Percentiles rank a stretch among this genome's conserved stretches.
Conservation (phyloP, 345 rosid genomes). For the Rhodamnia rubescens region DNA sequence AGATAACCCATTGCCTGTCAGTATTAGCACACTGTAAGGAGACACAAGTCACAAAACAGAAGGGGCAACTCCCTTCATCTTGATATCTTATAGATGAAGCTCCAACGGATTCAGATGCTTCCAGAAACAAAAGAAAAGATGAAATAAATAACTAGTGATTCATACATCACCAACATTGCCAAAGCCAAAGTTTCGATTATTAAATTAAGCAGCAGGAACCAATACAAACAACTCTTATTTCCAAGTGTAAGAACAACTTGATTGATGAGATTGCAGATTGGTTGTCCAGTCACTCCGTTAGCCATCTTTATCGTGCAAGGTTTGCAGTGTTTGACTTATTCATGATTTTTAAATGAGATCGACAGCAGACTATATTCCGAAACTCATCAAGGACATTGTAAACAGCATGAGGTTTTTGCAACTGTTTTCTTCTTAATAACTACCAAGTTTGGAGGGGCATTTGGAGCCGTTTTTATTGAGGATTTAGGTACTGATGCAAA, state of each 20-base stretch:
- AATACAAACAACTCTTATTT: not conserved
- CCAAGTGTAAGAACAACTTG: not conserved
- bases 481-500: not conserved
- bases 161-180: not conserved
- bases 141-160: not conserved
- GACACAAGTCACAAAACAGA: not conserved
- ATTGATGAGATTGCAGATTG: not conserved
- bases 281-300: not conserved
- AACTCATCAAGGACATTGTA: not conserved
- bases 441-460: not conserved
- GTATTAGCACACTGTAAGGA: not conserved
- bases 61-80: not conserved
- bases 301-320: not conserved
- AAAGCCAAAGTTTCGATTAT: not conserved
- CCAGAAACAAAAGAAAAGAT: not conserved
- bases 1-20: not conserved
- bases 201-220: not conserved
- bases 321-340: not conserved
- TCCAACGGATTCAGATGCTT: not conserved
- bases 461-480: not conserved
- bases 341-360: not conserved
- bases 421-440: not conserved
- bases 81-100: not conserved
- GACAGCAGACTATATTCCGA: not conserved
- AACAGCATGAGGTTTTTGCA: not conserved